Evolutionary conservation across 257 asterid genomes (phyloP), one percentile per base, ranked within the genome.

Genomic region (Paulownia fortunei): DNA sequence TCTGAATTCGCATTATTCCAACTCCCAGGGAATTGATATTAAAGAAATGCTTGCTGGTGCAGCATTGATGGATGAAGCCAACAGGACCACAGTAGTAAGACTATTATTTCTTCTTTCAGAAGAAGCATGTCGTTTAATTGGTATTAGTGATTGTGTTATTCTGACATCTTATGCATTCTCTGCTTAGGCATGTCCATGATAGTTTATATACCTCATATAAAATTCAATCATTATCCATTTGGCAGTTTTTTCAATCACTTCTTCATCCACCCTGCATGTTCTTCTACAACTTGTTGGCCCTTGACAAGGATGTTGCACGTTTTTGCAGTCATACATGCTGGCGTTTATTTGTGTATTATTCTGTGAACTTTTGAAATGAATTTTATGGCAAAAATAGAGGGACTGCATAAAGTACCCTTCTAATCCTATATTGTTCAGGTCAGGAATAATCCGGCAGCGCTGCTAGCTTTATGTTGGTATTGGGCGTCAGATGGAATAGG

Each of bases 31-130:
- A 67, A 91, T 96, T 83, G 84, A 94, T 80, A 86, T 92, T 49
- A 88, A 75, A 85, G 98, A 89, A 83, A 96, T 96, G 99, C 98
- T 94, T 54, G 92, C 88, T 76, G 99, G 99, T 60, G 98, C 99
- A 47, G 94, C 98, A 79, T 77, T 92, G 87, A 96, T 96, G 98
- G 98, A 96, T 46, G 98, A 96, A 78, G 97, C 97, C 83, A 94
- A 83, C 82, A 86, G 96, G 84, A 86, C 81, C 69, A 85, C 88
- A 9, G 80, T 74, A 68, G 99, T 96, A 92, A 59, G 91, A 62
- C 69, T 75, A 32, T 69, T 34, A 46, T 44, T 74, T 68, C 65
- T 52, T 73, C 67, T 27, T 41, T 69, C 67, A 68, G 46, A 41
- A 15, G 39, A 63, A 46, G 71, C 34, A 9, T 39, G 61, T 54